Conservation (phyloP, 2,329 filamentous ascomycete genomes). For the Ambrosiella cleistominuta region DNA sequence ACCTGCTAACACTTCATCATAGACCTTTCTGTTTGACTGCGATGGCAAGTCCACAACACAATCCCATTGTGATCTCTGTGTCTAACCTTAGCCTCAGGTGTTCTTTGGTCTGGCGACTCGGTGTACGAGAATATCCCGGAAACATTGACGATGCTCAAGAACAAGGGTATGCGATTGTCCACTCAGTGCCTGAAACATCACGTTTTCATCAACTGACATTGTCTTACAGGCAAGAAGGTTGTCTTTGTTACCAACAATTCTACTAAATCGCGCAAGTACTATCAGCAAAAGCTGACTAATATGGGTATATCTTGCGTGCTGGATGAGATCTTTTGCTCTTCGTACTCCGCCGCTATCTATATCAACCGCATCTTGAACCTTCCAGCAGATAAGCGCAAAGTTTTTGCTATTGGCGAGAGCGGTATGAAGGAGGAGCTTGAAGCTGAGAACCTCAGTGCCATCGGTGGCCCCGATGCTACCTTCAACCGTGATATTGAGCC, state of each 20-base stretch:
- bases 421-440: conserved; percentile 81
- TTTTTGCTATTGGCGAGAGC: conserved; percentile 80
- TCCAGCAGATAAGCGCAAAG: conserved; percentile 66
- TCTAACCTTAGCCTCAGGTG: conserved; percentile 37
- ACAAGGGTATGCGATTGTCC: conserved; percentile 41
- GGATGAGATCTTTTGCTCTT: conserved; percentile 90
- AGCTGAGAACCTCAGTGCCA: conserved; percentile 58
- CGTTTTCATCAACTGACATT: conserved; percentile 4
- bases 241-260: conserved; percentile 99
- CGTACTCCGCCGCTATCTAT: conserved; percentile 90
- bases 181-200: conserved; percentile 3
- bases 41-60: conserved; percentile 47
- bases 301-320: conserved; percentile 64
- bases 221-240: conserved; percentile 56
- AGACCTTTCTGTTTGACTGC: conserved; percentile 93
- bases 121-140: conserved; percentile 73
- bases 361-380: conserved; percentile 81
- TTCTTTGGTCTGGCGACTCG: conserved; percentile 90
- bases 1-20: conserved; percentile 14
- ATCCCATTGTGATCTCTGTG: too few species aligned
- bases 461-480: conserved; percentile 71
- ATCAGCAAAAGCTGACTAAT: conserved; percentile 72
- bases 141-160: conserved; percentile 66
- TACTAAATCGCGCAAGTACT: conserved; percentile 84
- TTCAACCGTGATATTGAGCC: conserved; percentile 62